Conservation (phyloP, 192 early-diverging fungal genomes). For the Rhizoclosmatium globosum region DNA sequence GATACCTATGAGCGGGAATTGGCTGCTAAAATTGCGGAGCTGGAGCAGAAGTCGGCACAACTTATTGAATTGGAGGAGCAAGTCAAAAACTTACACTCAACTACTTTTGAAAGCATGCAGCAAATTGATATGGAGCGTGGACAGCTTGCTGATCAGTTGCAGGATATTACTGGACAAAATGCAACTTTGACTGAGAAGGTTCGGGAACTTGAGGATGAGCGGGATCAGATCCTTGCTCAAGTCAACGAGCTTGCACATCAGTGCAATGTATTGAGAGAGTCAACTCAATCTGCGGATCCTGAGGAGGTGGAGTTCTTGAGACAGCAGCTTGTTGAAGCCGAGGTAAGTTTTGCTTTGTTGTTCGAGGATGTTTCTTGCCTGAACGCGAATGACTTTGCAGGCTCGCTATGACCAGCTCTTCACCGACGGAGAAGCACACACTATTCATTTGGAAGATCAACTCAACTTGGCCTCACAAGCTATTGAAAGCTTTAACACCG, state of each 20-base stretch:
- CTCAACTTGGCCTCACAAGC: slow-evolving; percentile 7
- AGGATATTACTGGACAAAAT: neutral
- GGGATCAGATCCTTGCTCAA: slow-evolving; percentile 7
- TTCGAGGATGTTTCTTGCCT: neutral
- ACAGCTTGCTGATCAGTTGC: neutral
- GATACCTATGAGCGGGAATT: slow-evolving; percentile 11
- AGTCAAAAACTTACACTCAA: neutral
- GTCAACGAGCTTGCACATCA: neutral
- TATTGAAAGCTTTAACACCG: slow-evolving; percentile 14
- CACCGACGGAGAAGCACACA: slow-evolving; percentile 39
- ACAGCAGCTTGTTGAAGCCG: slow-evolving; percentile 5
- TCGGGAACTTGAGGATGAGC: slow-evolving; percentile 10
- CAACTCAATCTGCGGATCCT: slow-evolving; percentile 1
- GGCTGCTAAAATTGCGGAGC: neutral
- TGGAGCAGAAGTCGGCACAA: slow-evolving; percentile 14
- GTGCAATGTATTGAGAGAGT: neutral
- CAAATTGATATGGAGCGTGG: slow-evolving; percentile 9
- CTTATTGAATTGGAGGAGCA: slow-evolving; percentile 6
- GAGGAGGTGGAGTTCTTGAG: slow-evolving; percentile 15
- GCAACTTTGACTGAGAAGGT: neutral
- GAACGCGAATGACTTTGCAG: neutral
- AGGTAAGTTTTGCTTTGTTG: neutral
- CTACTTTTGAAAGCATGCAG: neutral
- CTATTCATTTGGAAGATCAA: slow-evolving; percentile 31
- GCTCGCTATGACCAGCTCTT: slow-evolving; percentile 38